A percentile compares a stretch with the other conserved stretches of the same genome.
Conservation (phyloP, 768 basidiomycete genomes). For the Podaxis mareebaensis region DNA sequence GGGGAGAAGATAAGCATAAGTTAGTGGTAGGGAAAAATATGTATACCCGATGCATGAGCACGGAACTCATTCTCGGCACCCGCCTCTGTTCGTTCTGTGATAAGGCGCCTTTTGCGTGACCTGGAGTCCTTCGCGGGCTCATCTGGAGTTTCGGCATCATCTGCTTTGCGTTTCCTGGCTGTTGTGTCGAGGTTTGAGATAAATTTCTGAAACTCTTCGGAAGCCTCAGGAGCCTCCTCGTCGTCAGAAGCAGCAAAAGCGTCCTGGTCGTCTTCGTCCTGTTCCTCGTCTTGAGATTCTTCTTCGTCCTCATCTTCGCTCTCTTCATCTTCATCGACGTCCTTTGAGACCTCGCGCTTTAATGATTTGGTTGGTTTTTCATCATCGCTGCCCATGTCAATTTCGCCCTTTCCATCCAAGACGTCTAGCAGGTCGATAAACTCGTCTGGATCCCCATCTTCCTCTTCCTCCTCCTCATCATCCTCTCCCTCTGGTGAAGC, state of each 20-base stretch:
- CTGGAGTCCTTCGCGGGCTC: conserved; percentile 23
- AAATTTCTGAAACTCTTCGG: conserved; percentile 69
- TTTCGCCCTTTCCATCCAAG: conserved; percentile 60
- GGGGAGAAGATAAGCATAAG: conserved; percentile 5
- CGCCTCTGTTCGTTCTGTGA: conserved; percentile 75
- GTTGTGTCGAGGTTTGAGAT: conserved; percentile 65
- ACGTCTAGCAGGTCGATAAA: conserved; percentile 68
- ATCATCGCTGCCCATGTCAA: conserved; percentile 40
- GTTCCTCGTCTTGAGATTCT: conserved; percentile 36
- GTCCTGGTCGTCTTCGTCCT: conserved; percentile 30
- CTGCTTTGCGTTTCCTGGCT: conserved; percentile 71
- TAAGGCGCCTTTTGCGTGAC: conserved; percentile 55
- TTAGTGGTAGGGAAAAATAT: conserved; percentile 1
- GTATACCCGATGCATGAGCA: conserved; percentile 48
- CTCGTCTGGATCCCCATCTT: conserved; percentile 51
- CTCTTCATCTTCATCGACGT: conserved; percentile 13
- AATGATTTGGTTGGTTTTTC: conserved; percentile 31
- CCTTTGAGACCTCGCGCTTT: conserved; percentile 20
- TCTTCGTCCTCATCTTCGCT: conserved; percentile 24
- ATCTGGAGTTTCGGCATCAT: conserved; percentile 25
- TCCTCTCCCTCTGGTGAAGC: conserved; percentile 36
- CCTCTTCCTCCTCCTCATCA: conserved; percentile 46
- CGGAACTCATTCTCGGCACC: conserved; percentile 84
- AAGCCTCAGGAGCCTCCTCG: conserved; percentile 51
- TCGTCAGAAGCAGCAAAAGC: conserved; percentile 49